Conservation (phyloP, 2,329 filamentous ascomycete species). For the Beauveria bassiana region DNA sequence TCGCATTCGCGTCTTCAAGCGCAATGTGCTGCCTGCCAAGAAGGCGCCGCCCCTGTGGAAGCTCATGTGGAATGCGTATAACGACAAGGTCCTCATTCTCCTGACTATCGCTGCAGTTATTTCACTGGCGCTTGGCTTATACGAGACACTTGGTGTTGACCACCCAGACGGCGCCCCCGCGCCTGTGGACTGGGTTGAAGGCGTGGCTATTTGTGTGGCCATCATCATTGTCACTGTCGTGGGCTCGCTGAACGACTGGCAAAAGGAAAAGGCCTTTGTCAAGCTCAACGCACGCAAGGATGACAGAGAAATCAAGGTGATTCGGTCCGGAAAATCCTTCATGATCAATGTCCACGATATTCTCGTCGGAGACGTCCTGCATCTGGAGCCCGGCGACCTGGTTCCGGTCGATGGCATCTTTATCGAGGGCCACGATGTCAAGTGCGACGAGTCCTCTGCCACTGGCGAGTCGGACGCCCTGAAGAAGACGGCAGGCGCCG, state of each 20-base stretch:
- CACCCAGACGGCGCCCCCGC: slow-evolving; percentile 23
- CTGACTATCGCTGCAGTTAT: slow-evolving; percentile 61
- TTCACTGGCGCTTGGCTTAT: slow-evolving; percentile 62
- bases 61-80: slow-evolving; percentile 62
- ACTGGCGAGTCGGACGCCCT: slow-evolving; percentile 68
- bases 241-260: slow-evolving; percentile 58
- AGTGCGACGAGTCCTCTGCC: slow-evolving; percentile 66
- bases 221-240: slow-evolving; percentile 58
- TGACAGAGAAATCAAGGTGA: slow-evolving; percentile 57
- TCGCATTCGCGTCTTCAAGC: slow-evolving; percentile 13
- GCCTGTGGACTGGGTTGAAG: slow-evolving; percentile 58
- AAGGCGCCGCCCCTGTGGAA: slow-evolving; percentile 53
- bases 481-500: slow-evolving; percentile 54
- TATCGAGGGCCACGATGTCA: slow-evolving; percentile 43
- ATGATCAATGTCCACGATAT: slow-evolving; percentile 60
- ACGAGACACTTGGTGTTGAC: slow-evolving; percentile 48
- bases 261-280: slow-evolving; percentile 59
- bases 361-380: slow-evolving; percentile 61
- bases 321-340: slow-evolving; percentile 57
- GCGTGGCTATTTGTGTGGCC: slow-evolving; percentile 58
- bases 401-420: slow-evolving; percentile 65
- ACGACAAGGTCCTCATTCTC: slow-evolving; percentile 66
- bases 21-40: slow-evolving; percentile 57
- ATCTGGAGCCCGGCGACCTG: slow-evolving; percentile 62
- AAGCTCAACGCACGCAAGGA: slow-evolving; percentile 55